Evolutionary conservation across 805 yeast species (phyloP), one percentile per base, ranked within the genome.

Genomic region (Maudiozyma serrabonitensis): DNA sequence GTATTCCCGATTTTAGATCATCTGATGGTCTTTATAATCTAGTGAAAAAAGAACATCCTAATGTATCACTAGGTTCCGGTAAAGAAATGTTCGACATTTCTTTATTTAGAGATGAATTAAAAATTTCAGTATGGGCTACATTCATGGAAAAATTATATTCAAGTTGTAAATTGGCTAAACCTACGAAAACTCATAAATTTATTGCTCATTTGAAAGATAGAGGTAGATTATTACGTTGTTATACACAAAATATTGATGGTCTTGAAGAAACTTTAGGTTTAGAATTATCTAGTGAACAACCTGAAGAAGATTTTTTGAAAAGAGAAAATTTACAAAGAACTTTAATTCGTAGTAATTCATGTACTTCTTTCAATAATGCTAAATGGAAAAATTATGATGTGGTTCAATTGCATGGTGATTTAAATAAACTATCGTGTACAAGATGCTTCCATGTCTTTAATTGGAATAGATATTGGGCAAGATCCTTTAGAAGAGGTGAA

Each of bases 171-270:
- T 55, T 65, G 18, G 96, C 96, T 11, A 68, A 70, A 49, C 93
- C 97, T 1, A 91, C 99, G 0, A 80, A 76, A 56, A 87, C 95
- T 1, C 98, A 91, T 65, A 71, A 74, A 53, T 87, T 91, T 59
- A 81, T 91, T 39, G 67, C 67, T 7, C 73, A 71, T 41, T 65
- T 83, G 48, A 79, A 78, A 58, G 80, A 75, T 49, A 78, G 78
- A 61, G 80, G 76, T 52, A 84, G 83, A 66, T 74, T 90, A 43
- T 64, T 89, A 45, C 72, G 95, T 50, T 88, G 97, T 68, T 91
- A 91, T 64, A 91, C 98, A 1, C 98, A 93, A 61, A 91, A 91
- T 63, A 91, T 91, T 51, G 99, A 91, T 65, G 90, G 95, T 0
- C 70, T 91, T 35, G 98, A 91, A 61, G 69, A 79, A 45, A 69